These are phyloP conservation scores for Acacia acuminata DNA, from an alignment of 306 rosid species.

Conservation along the genomic window DNA sequence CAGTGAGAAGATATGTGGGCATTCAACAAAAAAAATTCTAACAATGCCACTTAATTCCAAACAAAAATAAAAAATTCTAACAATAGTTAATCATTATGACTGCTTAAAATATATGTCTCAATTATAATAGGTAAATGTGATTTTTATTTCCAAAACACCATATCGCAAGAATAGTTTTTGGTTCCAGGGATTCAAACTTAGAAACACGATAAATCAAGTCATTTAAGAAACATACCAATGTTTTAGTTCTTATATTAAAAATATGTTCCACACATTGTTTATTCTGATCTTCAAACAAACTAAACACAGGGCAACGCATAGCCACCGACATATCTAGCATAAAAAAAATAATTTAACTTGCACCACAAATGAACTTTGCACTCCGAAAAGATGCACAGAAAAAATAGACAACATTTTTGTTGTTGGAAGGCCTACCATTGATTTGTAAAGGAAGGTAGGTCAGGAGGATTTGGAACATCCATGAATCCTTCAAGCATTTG, in stretches of 20 bases:
- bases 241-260: not conserved
- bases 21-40: too few species aligned
- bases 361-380: not conserved
- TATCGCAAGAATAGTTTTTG: too few species aligned
- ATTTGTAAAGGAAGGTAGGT: not conserved
- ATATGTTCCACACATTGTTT: not conserved
- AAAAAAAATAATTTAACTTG: not conserved
- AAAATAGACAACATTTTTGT: too few species aligned
- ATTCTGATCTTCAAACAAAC: not conserved
- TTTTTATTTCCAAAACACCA: too few species aligned
- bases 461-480: conserved; percentile 21
- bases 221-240: too few species aligned
- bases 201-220: not conserved
- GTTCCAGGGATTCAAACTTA: not conserved
- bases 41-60: too few species aligned
- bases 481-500: conserved; percentile 29
- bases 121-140: not conserved
- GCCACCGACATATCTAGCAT: not conserved
- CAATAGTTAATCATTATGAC: too few species aligned
- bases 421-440: not conserved
- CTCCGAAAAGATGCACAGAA: not conserved
- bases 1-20: too few species aligned
- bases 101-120: not conserved
- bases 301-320: not conserved
- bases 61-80: too few species aligned